phyloP scores from a whole-genome alignment of 2,329 filamentous ascomycete species.

The Aotearoamyces nothofagi region DNA sequence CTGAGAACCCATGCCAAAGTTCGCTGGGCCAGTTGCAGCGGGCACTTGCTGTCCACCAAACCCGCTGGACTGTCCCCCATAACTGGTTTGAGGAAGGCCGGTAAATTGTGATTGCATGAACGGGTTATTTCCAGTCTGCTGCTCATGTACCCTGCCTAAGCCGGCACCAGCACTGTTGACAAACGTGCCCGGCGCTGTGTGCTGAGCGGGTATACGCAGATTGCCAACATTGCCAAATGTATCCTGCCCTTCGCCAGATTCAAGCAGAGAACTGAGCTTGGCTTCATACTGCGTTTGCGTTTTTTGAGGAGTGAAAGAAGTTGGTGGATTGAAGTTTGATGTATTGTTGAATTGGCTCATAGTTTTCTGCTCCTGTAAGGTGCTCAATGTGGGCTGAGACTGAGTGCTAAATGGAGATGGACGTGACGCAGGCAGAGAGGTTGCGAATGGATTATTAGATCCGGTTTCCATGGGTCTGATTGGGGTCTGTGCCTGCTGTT shows the following conservation, averaged over 20 bases:
- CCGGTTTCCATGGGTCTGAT: conserved; percentile 78
- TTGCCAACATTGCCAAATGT: conserved; percentile 98
- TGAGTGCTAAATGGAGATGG: conserved; percentile 36
- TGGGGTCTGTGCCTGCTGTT: conserved; percentile 40
- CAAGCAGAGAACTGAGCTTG: conserved; percentile 73
- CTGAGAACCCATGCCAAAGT: conserved; percentile 31
- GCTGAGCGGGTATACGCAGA: conserved; percentile 85
- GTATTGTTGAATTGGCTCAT: conserved; percentile 28
- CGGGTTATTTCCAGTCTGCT: conserved; percentile 63
- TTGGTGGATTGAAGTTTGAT: conserved; percentile 33
- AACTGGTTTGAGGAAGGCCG: conserved; percentile 49
- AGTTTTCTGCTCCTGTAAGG: conserved; percentile 73
- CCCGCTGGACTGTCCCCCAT: conserved; percentile 24
- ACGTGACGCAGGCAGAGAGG: conserved; percentile 53
- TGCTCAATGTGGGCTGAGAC: conserved; percentile 55
- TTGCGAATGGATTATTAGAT: conserved; percentile 94
- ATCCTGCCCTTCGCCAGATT: conserved; percentile 83
- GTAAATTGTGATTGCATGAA: conserved; percentile 79
- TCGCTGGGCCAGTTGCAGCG: conserved; percentile 39
- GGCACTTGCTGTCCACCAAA: conserved; percentile 27
- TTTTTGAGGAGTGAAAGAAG: conserved; percentile 30
- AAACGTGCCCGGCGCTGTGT: conserved; percentile 91
- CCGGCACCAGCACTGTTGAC: conserved; percentile 87
- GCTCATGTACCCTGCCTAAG: conserved; percentile 46
- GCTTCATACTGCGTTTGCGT: conserved; percentile 49